Conservation (phyloP, 2,329 filamentous ascomycete genomes). For the Zasmidium citrigriseum region DNA sequence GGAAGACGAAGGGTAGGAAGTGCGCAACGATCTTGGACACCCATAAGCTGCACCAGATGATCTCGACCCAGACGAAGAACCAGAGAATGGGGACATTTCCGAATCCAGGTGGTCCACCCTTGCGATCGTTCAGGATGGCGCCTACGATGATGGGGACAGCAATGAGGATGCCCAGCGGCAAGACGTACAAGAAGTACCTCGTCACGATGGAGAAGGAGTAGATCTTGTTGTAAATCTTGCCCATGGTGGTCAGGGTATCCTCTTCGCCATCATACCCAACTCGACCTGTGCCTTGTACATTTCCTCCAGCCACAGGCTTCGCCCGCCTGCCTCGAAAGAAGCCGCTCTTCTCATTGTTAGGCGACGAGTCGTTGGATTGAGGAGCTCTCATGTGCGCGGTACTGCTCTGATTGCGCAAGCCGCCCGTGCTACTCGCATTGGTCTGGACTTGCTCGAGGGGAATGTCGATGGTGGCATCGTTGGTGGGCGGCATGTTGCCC, state of each 20-base stretch:
- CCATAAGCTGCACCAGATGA: constrained; percentile 66
- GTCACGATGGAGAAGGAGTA: constrained; percentile 64
- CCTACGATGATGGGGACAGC: constrained; percentile 65
- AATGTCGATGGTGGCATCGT: constrained; percentile 62
- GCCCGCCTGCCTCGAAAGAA: constrained; percentile 39
- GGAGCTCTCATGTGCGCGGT: constrained; percentile 33
- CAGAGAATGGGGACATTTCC: constrained; percentile 59
- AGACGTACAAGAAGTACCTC: constrained; percentile 64
- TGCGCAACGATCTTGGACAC: constrained; percentile 61
- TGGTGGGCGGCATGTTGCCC: constrained; percentile 32
- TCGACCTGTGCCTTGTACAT: constrained; percentile 18
- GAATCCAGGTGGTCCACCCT: constrained; percentile 44
- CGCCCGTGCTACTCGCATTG: constrained; percentile 45
- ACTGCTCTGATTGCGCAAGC: constrained; percentile 39
- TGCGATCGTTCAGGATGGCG: constrained; percentile 48
- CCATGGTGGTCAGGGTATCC: constrained; percentile 60
- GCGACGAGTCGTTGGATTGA: constrained; percentile 31
- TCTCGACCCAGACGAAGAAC: constrained; percentile 67
- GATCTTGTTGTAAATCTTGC: constrained; percentile 61
- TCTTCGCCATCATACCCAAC: constrained; percentile 50
- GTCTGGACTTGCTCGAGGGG: constrained; percentile 59
- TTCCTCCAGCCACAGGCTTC: constrained; percentile 35
- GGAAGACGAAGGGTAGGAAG: constrained; percentile 60
- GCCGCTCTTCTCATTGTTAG: constrained; percentile 38
- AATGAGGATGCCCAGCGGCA: constrained; percentile 58